Conservation (phyloP, 2,329 filamentous ascomycete genomes). For the Diaporthe citriasiana region DNA sequence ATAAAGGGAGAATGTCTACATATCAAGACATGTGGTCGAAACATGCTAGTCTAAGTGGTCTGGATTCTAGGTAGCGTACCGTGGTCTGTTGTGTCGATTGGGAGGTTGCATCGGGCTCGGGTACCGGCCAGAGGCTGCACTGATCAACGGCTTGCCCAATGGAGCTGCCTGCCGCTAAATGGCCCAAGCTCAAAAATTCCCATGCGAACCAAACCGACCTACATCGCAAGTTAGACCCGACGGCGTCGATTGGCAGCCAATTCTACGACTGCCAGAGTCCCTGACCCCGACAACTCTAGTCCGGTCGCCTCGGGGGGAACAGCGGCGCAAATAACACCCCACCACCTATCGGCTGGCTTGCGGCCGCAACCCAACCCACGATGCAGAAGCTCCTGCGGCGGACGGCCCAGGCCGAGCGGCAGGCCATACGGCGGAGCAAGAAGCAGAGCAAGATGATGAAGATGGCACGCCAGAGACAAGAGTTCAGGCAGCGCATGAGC, state of each 20-base stretch:
- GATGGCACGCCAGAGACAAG: constrained; percentile 45
- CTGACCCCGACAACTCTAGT: background rate
- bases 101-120: constrained; percentile 19
- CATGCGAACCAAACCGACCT: constrained; percentile 7
- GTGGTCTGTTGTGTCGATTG: background rate
- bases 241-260: constrained; percentile 14
- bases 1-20: background rate
- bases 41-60: background rate
- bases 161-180: constrained; percentile 26
- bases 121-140: constrained; percentile 11
- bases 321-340: constrained; percentile 5
- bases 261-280: constrained; percentile 9
- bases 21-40: background rate
- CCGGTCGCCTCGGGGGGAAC: background rate
- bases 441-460: constrained; percentile 47
- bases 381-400: constrained; percentile 82
- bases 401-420: constrained; percentile 75
- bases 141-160: constrained; percentile 15
- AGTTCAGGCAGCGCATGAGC: constrained; percentile 49
- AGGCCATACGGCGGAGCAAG: constrained; percentile 65
- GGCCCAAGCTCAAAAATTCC: constrained; percentile 43
- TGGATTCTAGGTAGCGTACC: background rate
- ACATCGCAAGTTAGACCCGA: constrained; percentile 8
- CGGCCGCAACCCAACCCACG: constrained; percentile 34
- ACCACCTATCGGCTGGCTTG: constrained; percentile 16